phyloP scores from a whole-genome alignment of 2,329 filamentous ascomycete genomes.

The Fusarium stilboides region DNA sequence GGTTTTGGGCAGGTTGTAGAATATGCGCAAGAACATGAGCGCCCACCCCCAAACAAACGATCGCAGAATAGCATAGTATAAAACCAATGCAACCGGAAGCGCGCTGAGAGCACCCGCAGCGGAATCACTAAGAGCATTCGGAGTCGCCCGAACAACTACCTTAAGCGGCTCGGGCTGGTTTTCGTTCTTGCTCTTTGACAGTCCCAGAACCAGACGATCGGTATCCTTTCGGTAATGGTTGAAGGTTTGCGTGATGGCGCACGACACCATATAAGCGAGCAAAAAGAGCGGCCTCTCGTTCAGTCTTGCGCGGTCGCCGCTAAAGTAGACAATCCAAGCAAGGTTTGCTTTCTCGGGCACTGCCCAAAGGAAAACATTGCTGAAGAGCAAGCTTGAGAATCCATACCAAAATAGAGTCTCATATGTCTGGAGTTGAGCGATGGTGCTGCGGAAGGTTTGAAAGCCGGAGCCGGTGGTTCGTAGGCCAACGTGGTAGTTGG shows the following conservation, averaged over 20 bases:
- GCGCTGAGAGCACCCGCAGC: constrained; percentile 59
- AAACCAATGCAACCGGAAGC: constrained; percentile 63
- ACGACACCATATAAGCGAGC: constrained; percentile 76
- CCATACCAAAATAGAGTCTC: constrained; percentile 83
- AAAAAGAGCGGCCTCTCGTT: constrained; percentile 92
- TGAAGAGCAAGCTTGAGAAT: constrained; percentile 84
- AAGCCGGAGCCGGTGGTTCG: constrained; percentile 79
- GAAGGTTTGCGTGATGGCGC: constrained; percentile 79
- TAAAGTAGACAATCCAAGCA: constrained; percentile 80
- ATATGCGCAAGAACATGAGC: constrained; percentile 77
- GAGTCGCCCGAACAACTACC: constrained; percentile 58
- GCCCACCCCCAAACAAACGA: constrained; percentile 77
- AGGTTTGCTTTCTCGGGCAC: constrained; percentile 73
- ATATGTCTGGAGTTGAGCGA: constrained; percentile 72
- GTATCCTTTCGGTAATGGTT: constrained; percentile 81
- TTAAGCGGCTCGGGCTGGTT: constrained; percentile 53
- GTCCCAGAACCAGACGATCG: constrained; percentile 71
- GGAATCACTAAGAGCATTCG: constrained; percentile 57
- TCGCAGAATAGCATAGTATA: constrained; percentile 77
- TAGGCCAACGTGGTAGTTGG: constrained; percentile 82
- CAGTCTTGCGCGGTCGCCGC: constrained; percentile 79
- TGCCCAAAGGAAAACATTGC: constrained; percentile 85
- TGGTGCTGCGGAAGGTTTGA: constrained; percentile 72
- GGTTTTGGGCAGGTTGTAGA: constrained; percentile 82
- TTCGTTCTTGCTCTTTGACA: constrained; percentile 48